Evolutionary conservation across 306 rosid species (phyloP).

Genomic region (Cicer arietinum): DNA sequence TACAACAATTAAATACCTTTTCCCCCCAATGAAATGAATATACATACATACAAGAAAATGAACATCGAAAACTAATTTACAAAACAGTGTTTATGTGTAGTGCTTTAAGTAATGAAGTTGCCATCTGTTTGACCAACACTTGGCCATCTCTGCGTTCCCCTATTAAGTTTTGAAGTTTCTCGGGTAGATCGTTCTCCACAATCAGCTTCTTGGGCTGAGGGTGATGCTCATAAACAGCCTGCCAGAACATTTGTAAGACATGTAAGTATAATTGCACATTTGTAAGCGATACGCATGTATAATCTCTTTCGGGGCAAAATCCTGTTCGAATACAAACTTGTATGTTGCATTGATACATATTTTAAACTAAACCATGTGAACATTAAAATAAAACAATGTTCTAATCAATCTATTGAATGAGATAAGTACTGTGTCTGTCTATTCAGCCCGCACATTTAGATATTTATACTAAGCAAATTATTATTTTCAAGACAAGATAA

Average conservation of each 20-base stretch:
- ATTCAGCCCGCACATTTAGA: too few species aligned
- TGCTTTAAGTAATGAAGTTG: slow-evolving; percentile 94
- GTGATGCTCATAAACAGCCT: slow-evolving; percentile 99
- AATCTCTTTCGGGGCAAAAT: slow-evolving; percentile 9
- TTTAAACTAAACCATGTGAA: background rate
- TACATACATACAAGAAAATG: slow-evolving; percentile 34
- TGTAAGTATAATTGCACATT: slow-evolving; percentile 13
- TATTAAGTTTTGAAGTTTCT: slow-evolving; percentile 88
- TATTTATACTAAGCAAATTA: too few species aligned
- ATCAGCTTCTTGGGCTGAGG: slow-evolving; percentile 98
- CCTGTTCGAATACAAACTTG: slow-evolving; percentile 10
- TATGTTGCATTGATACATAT: background rate
- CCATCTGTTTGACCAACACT: slow-evolving; percentile 99
- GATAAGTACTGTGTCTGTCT: background rate
- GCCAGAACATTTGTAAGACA: slow-evolving; percentile 38
- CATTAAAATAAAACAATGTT: slow-evolving; percentile 23
- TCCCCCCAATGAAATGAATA: slow-evolving; percentile 36
- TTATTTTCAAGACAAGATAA: too few species aligned
- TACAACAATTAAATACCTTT: slow-evolving; percentile 39
- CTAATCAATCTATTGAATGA: slow-evolving; percentile 6
- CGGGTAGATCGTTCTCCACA: slow-evolving; percentile 96
- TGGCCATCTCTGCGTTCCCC: slow-evolving; percentile 98
- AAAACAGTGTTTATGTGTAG: slow-evolving; percentile 96
- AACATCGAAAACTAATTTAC: slow-evolving; percentile 53
- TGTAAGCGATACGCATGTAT: background rate